Conservation (phyloP, 352 stramenopile species). For the Globisporangium yorkense region DNA sequence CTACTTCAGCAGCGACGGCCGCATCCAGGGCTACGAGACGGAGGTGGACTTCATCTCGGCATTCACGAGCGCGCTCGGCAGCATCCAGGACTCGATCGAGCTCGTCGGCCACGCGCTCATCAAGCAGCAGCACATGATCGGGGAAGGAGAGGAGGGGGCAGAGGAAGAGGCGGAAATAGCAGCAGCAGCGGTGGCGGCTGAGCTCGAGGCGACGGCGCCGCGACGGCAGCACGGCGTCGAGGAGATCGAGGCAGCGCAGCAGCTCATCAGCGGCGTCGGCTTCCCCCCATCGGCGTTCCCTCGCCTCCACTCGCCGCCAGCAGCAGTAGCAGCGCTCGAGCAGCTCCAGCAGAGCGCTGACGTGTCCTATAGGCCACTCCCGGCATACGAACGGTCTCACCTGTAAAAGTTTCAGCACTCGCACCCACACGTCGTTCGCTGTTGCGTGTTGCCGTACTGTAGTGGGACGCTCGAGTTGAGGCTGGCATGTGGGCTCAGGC, state of each 20-base stretch:
- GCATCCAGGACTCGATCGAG: slow-evolving; percentile 34
- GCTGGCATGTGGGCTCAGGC: too few relatives aligned
- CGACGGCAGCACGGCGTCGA: background rate
- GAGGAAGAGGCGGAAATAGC: slow-evolving; percentile 12
- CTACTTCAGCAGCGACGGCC: slow-evolving; percentile 51
- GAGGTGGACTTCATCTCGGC: slow-evolving; percentile 54
- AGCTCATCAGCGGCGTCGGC: background rate
- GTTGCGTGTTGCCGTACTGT: too few relatives aligned
- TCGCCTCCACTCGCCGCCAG: too few relatives aligned
- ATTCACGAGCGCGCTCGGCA: slow-evolving; percentile 33
- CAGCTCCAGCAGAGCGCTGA: too few relatives aligned
- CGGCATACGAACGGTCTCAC: too few relatives aligned
- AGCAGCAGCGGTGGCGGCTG: background rate
- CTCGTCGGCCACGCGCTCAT: slow-evolving; percentile 56
- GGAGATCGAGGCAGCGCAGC: background rate
- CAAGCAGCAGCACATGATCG: slow-evolving; percentile 47
- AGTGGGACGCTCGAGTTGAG: too few relatives aligned
- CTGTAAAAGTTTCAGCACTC: too few relatives aligned
- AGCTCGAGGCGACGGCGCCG: background rate
- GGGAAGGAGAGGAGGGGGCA: slow-evolving; percentile 30
- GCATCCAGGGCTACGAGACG: slow-evolving; percentile 50
- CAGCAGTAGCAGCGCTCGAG: too few relatives aligned
- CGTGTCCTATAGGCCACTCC: too few relatives aligned
- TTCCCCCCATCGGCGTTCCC: too few relatives aligned
- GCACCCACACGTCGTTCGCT: too few relatives aligned